Evolutionary conservation across 73 alveolate genomes (phyloP).

Genomic region (Tetrahymena elliotti): DNA sequence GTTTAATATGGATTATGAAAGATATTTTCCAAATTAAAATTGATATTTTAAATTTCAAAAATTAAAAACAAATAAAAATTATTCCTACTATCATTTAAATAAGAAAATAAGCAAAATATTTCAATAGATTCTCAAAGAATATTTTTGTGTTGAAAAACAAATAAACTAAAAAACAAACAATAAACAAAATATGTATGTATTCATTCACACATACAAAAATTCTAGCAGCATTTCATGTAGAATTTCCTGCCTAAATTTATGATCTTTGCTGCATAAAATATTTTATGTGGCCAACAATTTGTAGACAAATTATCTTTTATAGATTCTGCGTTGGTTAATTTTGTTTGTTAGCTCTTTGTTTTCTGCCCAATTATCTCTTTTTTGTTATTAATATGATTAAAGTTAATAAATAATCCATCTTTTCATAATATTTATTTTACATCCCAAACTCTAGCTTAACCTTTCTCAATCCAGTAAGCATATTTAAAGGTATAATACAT

Average conservation of each 20-base stretch:
- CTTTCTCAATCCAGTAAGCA: neutral
- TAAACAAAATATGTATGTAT: neutral
- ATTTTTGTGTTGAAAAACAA: too few relatives aligned
- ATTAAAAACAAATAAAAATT: too few relatives aligned
- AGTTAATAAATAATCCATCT: too few relatives aligned
- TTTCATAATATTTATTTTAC: neutral
- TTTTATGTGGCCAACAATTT: neutral
- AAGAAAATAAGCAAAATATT: too few relatives aligned
- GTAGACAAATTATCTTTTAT: neutral
- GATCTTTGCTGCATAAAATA: neutral
- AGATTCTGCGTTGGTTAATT: neutral
- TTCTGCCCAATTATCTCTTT: neutral
- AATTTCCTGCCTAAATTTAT: neutral
- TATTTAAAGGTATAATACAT: neutral
- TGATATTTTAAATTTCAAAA: neutral
- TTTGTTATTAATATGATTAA: too few relatives aligned
- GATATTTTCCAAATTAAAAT: neutral
- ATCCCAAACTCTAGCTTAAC: neutral
- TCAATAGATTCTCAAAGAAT: neutral
- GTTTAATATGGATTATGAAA: neutral
- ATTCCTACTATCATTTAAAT: too few relatives aligned
- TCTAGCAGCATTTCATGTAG: neutral
- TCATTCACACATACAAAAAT: neutral
- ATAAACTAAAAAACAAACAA: too few relatives aligned
- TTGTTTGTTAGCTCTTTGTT: neutral